Percentiles rank a stretch among this genome's conserved stretches.
These are phyloP conservation scores for Polygonum aviculare DNA, from an alignment of 148 eudicot species.

Conservation along the genomic window DNA sequence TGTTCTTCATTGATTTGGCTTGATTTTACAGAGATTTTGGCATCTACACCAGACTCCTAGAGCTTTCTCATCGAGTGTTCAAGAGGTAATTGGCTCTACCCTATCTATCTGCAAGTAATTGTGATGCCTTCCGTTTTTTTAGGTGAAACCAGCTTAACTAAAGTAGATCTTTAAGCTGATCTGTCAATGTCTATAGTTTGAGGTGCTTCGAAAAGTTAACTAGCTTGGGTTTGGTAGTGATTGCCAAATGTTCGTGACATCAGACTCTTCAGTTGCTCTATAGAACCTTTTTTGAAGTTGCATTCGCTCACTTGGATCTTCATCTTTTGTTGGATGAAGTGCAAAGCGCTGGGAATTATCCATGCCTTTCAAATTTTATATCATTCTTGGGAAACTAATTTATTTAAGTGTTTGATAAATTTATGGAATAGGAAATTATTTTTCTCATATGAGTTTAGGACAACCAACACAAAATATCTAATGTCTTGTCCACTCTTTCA, in stretches of 20 bases:
- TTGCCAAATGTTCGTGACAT: background rate
- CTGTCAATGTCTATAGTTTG: background rate
- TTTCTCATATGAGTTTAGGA: too few relatives aligned
- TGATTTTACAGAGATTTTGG: background rate
- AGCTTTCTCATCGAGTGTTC: background rate
- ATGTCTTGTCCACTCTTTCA: background rate
- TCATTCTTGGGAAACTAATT: background rate
- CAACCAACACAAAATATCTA: background rate
- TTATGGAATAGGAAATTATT: background rate
- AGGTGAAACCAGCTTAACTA: background rate
- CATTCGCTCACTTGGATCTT: too few relatives aligned
- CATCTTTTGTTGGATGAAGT: background rate
- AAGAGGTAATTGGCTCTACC: background rate
- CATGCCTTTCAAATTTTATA: background rate
- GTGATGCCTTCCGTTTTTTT: background rate
- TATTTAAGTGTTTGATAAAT: background rate
- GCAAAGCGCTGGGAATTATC: background rate
- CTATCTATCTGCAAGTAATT: background rate
- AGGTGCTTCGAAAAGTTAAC: background rate
- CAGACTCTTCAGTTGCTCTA: too few relatives aligned
- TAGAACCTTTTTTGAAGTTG: too few relatives aligned
- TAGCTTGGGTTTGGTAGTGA: background rate
- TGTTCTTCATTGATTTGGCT: background rate
- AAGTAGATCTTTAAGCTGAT: background rate
- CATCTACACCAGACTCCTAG: background rate